Conservation (phyloP, 305 asterid genomes). For the Coffea humblotiana region DNA sequence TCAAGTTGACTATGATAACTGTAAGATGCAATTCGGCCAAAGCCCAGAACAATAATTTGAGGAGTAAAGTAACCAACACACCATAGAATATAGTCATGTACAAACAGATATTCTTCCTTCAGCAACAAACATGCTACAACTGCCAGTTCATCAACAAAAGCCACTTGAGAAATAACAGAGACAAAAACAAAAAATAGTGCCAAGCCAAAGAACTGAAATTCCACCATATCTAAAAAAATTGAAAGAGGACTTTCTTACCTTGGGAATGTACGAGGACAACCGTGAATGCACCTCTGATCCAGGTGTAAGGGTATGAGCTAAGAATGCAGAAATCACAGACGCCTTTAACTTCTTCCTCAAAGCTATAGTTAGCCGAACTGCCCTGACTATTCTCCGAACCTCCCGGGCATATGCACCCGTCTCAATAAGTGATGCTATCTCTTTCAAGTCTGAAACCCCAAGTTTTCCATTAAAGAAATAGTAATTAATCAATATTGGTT, state of each 20-base stretch:
- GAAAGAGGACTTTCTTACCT: conserved; percentile 38
- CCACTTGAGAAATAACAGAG: not conserved
- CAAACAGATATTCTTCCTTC: not conserved
- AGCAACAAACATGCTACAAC: not conserved
- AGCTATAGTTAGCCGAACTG: conserved; percentile 75
- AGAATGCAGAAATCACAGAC: conserved; percentile 60
- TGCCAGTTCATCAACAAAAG: not conserved
- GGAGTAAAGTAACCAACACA: not conserved
- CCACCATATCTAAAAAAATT: not conserved
- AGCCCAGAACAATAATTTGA: not conserved
- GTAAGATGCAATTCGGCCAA: not conserved
- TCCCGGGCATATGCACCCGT: conserved; percentile 80
- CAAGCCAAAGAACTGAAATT: not conserved
- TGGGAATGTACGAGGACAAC: conserved; percentile 66
- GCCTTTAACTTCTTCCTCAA: conserved; percentile 71
- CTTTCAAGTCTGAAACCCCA: conserved; percentile 60
- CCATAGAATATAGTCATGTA: not conserved
- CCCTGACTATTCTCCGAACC: conserved; percentile 72
- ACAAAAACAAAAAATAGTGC: not conserved
- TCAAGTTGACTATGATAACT: not conserved
- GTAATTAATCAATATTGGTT: not conserved
- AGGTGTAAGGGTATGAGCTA: conserved; percentile 55
- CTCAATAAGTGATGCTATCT: conserved; percentile 74
- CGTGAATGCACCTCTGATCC: conserved; percentile 79
- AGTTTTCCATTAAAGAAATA: conserved; percentile 4